phyloP scores from a whole-genome alignment of 2,329 filamentous ascomycete species.

The Trichoderma koningii region DNA sequence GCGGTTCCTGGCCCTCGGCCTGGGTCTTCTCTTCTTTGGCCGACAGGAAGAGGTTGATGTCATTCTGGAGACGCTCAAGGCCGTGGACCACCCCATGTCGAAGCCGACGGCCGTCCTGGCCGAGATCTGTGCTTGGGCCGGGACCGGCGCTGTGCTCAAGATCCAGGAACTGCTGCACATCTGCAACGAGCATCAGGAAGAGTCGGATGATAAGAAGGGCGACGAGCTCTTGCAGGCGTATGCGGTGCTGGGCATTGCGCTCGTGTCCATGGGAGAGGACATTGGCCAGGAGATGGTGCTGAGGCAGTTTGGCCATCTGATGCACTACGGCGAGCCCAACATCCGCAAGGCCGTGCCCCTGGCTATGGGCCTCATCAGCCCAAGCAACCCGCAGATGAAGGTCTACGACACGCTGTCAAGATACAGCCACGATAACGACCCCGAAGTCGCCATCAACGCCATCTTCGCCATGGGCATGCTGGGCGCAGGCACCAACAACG shows the following conservation, averaged over 20 bases:
- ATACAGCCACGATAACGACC: slow-evolving; percentile 98
- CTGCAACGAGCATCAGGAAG: slow-evolving; percentile 96
- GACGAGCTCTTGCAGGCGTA: slow-evolving; percentile 96
- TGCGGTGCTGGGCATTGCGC: slow-evolving; percentile 87
- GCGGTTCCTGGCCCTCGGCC: slow-evolving; percentile 89
- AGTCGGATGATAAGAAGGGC: slow-evolving; percentile 90
- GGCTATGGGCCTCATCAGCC: slow-evolving; percentile 94
- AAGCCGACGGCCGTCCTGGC: slow-evolving; percentile 93
- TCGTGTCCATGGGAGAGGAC: slow-evolving; percentile 98
- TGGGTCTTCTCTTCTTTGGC: slow-evolving; percentile 93
- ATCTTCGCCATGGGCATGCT: slow-evolving; percentile 99
- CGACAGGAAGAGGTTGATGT: slow-evolving; percentile 99
- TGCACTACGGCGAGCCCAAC: slow-evolving; percentile 98
- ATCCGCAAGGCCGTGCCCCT: slow-evolving; percentile 95
- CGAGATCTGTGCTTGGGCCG: slow-evolving; percentile 97
- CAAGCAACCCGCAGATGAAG: slow-evolving; percentile 99
- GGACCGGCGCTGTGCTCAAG: slow-evolving; percentile 94
- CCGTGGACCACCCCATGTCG: slow-evolving; percentile 93
- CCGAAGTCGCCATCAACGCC: slow-evolving; percentile 95
- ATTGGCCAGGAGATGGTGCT: slow-evolving; percentile 99
- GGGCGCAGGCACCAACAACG: slow-evolving; percentile 97
- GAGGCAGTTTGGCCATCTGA: slow-evolving; percentile 93
- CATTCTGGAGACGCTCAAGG: slow-evolving; percentile 93
- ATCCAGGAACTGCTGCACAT: slow-evolving; percentile 96
- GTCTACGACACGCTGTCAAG: slow-evolving; percentile 96